These are phyloP conservation scores for Yamadazyma friedrichii DNA, from an alignment of 1,139 yeast species.

Conservation along the genomic window DNA sequence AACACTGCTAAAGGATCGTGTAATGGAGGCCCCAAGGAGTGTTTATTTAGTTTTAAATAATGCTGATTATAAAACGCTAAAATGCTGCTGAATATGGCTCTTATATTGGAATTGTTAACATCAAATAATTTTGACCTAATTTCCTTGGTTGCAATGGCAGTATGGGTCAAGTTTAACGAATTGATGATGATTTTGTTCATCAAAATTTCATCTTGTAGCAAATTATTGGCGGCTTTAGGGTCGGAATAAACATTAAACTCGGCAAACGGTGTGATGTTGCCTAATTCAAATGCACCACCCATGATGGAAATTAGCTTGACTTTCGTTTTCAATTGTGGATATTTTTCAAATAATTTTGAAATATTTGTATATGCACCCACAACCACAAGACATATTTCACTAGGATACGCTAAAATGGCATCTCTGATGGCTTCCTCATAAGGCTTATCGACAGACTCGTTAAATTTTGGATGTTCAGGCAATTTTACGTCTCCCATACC, in stretches of 20 bases:
- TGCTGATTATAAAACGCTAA: constrained; percentile 53
- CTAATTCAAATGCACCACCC: constrained; percentile 69
- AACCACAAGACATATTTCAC: constrained; percentile 56
- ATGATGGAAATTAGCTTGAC: constrained; percentile 59
- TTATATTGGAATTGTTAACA: constrained; percentile 22
- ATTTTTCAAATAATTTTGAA: constrained; percentile 48
- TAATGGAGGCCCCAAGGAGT: constrained; percentile 62
- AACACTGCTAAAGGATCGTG: constrained; percentile 81
- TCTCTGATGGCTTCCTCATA: constrained; percentile 59
- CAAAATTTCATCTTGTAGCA: constrained; percentile 48
- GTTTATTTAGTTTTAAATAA: constrained; percentile 20
- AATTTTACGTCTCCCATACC: constrained; percentile 75
- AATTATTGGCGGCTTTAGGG: constrained; percentile 66
- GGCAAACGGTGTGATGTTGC: constrained; percentile 53
- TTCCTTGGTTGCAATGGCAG: constrained; percentile 54
- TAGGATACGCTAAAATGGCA: constrained; percentile 42
- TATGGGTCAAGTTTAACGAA: constrained; percentile 73
- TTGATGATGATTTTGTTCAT: constrained; percentile 51
- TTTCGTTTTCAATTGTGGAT: constrained; percentile 50
- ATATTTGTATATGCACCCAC: constrained; percentile 77
- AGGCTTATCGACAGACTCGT: constrained; percentile 30
- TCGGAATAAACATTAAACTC: constrained; percentile 80
- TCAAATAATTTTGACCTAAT: constrained; percentile 34
- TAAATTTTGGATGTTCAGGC: constrained; percentile 46
- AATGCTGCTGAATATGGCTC: constrained; percentile 57